Evolutionary conservation across 192 early-diverging fungal species (phyloP), one percentile per base, ranked within the genome.

Genomic region (Cetraspora pellucida): DNA sequence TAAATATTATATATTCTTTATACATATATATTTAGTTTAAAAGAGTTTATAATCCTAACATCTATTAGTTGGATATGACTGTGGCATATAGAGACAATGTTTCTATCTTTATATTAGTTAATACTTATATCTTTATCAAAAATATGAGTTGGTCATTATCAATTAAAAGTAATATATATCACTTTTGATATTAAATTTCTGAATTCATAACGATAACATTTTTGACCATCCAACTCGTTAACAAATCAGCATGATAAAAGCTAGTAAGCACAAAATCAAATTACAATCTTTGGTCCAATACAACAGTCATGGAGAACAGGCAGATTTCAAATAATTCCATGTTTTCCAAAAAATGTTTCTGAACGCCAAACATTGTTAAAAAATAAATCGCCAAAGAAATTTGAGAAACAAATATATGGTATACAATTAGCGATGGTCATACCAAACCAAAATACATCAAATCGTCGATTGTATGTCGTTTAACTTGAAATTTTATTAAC

Each of bases 151-250:
- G n/a, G n/a, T n/a, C n/a, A n/a, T n/a, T n/a, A n/a, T n/a, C n/a
- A n/a, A n/a, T n/a, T n/a, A n/a, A n/a, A n/a, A n/a, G n/a, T n/a
- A n/a, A n/a, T n/a, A n/a, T n/a, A n/a, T n/a, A n/a, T n/a, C n/a
- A n/a, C n/a, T n/a, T n/a, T n/a, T n/a, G n/a, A n/a, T n/a, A n/a
- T n/a, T n/a, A n/a, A n/a, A n/a, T n/a, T n/a, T n/a, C n/a, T n/a
- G n/a, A n/a, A n/a, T n/a, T 73, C 72, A 14, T 58, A 59, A 11
- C 58, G 43, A 31, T 73, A 73, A 19, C 72, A 14, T 59, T 73
- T 73, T 37, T 73, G 54, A 17, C 72, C 72, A 13, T 73, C 72
- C 72, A 73, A 45, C 72, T 73, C 14, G 55, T 13, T 44, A 73
- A 44, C 23, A 73, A 45, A 5, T 54, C 72, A 11, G 27, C 72